Base-by-base conservation (phyloP, 495 filamentous ascomycete species). In the Neurospora terricola region DNA sequence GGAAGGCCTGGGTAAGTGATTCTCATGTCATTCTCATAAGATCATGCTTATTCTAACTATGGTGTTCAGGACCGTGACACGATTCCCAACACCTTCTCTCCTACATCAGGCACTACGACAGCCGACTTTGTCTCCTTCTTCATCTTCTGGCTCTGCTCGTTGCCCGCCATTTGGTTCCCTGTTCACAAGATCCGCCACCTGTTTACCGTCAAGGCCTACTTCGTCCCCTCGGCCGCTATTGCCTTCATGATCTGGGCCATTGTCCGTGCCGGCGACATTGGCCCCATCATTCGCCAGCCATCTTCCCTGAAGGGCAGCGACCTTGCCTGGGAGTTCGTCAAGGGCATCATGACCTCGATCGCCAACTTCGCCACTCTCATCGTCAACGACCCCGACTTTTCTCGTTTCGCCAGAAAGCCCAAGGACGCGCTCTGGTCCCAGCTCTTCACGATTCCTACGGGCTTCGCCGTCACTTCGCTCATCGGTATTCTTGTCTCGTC, bases 401-500 rank as follows among this genome's bases (percentile, higher is more conserved):
- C 93, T 42, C 91, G 94, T 78, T 98, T 97, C 78, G 92, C 94
- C 3, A 82, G 82, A 27, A 94, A 91, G 73, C 94, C 94, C 21
- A 86, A 85, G 38, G 94, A 96, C 81, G 92, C 93, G 0, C 73
- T 96, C n/a, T 96, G 92, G 93, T 91, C 94, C 14, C 94, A 98
- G 80, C 82, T 97, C 5, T 83, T 97, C 75, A 92, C 94, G 6
- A 97, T 97, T 73, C 94, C 94, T 5, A 80, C 91, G 72, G 92
- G 92, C 27, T 97, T 98, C 75, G 94, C 92, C 4, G 79, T 97
- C 69, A 97, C 94, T 18, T 95, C 92, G 9, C 94, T 97, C 80
- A 94, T 97, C 76, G 94, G 94, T 72, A 97, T 98, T 77, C 92
- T 97, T 74, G 94, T 95, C 37, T 94, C 93, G 2, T 98, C 94